A percentile compares a stretch with the other conserved stretches of the same genome.
These are phyloP conservation scores for Syzygium grande DNA, from an alignment of 345 rosid species.

Conservation along the genomic window DNA sequence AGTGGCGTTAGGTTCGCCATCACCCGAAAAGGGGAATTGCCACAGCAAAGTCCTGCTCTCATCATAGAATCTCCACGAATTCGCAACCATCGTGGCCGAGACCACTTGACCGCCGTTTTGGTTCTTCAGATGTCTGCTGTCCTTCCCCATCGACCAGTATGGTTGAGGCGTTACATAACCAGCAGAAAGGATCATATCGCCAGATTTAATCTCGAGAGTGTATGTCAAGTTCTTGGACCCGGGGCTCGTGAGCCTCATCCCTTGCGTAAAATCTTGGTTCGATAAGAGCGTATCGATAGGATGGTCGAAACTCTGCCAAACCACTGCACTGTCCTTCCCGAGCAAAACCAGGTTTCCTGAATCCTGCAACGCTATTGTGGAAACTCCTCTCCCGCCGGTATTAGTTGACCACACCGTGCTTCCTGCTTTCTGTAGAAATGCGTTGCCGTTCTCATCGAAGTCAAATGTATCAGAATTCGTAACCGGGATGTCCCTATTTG, in stretches of 20 bases:
- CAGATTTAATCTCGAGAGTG: conserved; percentile 67
- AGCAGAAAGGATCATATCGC: conserved; percentile 65
- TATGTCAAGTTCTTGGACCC: conserved; percentile 46
- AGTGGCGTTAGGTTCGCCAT: conserved; percentile 33
- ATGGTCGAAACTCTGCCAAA: conserved; percentile 91
- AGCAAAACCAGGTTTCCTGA: conserved; percentile 75
- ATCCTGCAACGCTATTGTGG: conserved; percentile 61
- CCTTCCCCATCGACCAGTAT: conserved; percentile 74
- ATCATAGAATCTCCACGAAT: conserved; percentile 82
- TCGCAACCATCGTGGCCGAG: conserved; percentile 37
- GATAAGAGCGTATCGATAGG: conserved; percentile 68
- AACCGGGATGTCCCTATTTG: conserved; percentile 63
- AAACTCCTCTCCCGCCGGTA: conserved; percentile 36
- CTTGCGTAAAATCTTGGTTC: conserved; percentile 49
- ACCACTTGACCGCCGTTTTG: conserved; percentile 32
- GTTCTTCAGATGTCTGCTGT: conserved; percentile 27
- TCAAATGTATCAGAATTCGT: conserved; percentile 46
- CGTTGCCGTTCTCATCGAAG: conserved; percentile 49
- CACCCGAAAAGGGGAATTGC: conserved; percentile 41
- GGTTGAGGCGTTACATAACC: conserved; percentile 52
- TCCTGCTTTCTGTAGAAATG: conserved; percentile 29
- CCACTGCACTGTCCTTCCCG: conserved; percentile 21
- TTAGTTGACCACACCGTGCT: conserved; percentile 54
- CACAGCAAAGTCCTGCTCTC: conserved; percentile 30
- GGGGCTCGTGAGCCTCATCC: conserved; percentile 67